Percentiles rank a stretch among this genome's conserved stretches.
Conservation (phyloP, 495 filamentous ascomycete species). For the Entonaema liquescens region DNA sequence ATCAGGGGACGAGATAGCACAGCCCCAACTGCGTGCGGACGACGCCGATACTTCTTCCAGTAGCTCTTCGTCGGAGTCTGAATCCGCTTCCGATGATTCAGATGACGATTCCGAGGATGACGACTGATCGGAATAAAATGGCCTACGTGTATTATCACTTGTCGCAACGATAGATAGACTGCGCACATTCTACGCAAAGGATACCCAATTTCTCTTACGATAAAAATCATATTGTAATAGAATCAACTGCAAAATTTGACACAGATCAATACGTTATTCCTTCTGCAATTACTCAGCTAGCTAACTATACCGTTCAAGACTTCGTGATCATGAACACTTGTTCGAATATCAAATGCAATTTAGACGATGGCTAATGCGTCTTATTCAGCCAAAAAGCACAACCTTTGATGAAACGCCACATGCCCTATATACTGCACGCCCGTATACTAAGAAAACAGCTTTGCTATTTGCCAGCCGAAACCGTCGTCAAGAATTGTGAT, state of each 20-base stretch:
- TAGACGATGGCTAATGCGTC: conserved; percentile 25
- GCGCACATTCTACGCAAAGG: conserved; percentile 20
- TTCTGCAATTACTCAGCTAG: conserved; percentile 14
- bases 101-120: conserved; percentile 28
- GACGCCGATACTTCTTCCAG: conserved; percentile 42
- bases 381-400: conserved; percentile 23
- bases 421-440: conserved; percentile 35
- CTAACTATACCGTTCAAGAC: not conserved
- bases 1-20: conserved; percentile 30
- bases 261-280: conserved; percentile 9
- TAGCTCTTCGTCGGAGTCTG: conserved; percentile 42
- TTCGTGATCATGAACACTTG: conserved; percentile 15
- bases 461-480: conserved; percentile 10
- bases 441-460: conserved; percentile 10
- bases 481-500: conserved; percentile 11
- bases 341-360: conserved; percentile 26
- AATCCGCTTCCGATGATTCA: conserved; percentile 28
- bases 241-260: conserved; percentile 14
- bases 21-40: conserved; percentile 14
- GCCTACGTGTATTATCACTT: not conserved
- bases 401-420: conserved; percentile 27
- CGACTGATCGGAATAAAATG: conserved; percentile 16
- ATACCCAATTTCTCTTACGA: conserved; percentile 27
- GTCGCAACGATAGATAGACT: conserved; percentile 8
- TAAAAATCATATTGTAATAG: conserved; percentile 18